These are phyloP conservation scores for Isoetes taiwanensis DNA, from an alignment of 75 land plant species.

Conservation along the genomic window DNA sequence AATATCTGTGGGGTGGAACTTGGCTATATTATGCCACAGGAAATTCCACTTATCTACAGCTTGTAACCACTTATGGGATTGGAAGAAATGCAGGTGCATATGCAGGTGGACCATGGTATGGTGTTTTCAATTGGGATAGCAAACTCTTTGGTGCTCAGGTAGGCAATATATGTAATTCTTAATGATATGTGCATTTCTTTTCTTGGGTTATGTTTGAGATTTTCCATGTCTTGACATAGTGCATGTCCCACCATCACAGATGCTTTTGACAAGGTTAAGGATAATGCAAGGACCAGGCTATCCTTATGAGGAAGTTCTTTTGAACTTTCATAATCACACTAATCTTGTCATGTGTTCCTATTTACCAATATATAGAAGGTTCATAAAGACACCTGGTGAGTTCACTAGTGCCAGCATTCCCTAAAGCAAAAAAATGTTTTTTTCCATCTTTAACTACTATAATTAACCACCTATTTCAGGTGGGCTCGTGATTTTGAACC, in stretches of 20 bases:
- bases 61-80: slow-evolving; percentile 35
- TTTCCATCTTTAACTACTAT: too few relatives aligned
- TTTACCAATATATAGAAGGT: slow-evolving; percentile 32
- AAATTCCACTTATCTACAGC: slow-evolving; percentile 59
- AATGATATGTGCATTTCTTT: too few relatives aligned
- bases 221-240: too few relatives aligned
- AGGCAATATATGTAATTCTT: neutral
- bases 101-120: slow-evolving; percentile 22
- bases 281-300: slow-evolving; percentile 75
- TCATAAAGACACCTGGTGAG: slow-evolving; percentile 62
- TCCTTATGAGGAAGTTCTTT: slow-evolving; percentile 66
- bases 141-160: slow-evolving; percentile 70
- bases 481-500: slow-evolving; percentile 54
- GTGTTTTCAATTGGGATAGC: slow-evolving; percentile 84
- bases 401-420: neutral
- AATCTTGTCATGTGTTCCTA: slow-evolving; percentile 63
- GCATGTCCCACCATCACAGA: too few relatives aligned
- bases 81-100: slow-evolving; percentile 11
- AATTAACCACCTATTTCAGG: slow-evolving; percentile 47
- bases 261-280: slow-evolving; percentile 62
- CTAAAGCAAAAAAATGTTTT: too few relatives aligned
- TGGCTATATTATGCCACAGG: slow-evolving; percentile 99
- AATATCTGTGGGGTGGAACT: slow-evolving; percentile 89
- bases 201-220: too few relatives aligned
- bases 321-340: slow-evolving; percentile 50